Evolutionary conservation across 768 basidiomycete genomes (phyloP).

Genomic region (Hericium rajendrae): DNA sequence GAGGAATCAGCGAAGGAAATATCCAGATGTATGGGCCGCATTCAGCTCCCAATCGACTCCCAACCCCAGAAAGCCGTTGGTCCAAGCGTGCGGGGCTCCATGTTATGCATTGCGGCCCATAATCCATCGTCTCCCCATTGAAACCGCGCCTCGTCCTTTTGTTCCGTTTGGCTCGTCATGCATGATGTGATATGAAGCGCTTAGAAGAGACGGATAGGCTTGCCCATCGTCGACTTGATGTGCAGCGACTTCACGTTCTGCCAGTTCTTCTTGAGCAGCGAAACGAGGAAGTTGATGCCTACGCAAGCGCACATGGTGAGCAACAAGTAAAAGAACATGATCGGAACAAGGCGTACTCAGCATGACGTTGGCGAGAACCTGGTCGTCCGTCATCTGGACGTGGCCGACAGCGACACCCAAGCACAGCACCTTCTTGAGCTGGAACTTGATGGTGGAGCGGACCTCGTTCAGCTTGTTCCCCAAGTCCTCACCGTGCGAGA

Average conservation of each 20-base stretch:
- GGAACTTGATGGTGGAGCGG: conserved; percentile 99
- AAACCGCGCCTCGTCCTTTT: not conserved
- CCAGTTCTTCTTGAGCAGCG: conserved; percentile 99
- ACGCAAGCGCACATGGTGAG: not conserved
- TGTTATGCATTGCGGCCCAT: conserved; percentile 73
- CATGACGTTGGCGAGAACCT: conserved; percentile 97
- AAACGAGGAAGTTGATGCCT: conserved; percentile 99
- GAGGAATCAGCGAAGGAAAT: too few species aligned
- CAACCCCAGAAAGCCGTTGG: conserved; percentile 67
- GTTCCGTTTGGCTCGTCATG: not conserved
- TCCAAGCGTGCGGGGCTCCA: conserved; percentile 98
- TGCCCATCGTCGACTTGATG: conserved; percentile 99
- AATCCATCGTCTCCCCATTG: conserved; percentile 5
- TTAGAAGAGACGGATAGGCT: conserved; percentile 91
- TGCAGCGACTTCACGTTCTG: conserved; percentile 98
- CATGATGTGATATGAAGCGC: conserved; percentile 4
- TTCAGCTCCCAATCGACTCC: conserved; percentile 90
- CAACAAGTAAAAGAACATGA: not conserved
- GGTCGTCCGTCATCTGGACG: conserved; percentile 95
- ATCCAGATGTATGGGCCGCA: conserved; percentile 20
- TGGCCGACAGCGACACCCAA: conserved; percentile 98
- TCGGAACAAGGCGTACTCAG: conserved; percentile 46
- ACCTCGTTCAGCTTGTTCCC: conserved; percentile 87
- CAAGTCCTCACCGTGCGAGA: conserved; percentile 88
- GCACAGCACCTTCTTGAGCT: conserved; percentile 98